Evolutionary conservation across 1,284 basidiomycete genomes (phyloP), one percentile per base, ranked within the genome.

Genomic region (Fomitopsis schrenkii): DNA sequence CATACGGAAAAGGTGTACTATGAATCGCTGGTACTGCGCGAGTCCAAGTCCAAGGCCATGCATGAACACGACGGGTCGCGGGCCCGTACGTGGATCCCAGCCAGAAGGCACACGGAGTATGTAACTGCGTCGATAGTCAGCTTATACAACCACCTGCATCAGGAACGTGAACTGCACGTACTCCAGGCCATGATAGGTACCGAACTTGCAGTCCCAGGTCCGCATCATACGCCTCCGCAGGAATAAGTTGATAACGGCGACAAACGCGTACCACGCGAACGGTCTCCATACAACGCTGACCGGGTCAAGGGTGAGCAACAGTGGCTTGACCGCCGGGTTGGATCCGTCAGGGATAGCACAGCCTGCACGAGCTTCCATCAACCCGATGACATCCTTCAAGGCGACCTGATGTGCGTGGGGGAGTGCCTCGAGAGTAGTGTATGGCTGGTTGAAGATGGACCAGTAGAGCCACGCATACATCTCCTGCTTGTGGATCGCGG

Each of bases 21-120:
- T 71, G 62, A 86, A 74, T 30, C 74, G 64, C 56, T 81, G 75
- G 70, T 92, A 92, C 71, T 93, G 88, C 14, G 84, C 74, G 12
- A 93, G 71, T 1, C 94, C 94, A 46, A 95, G 80, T 12, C 95
- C 94, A 0, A 97, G 83, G 2, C 95, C 95, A 69, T 97, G 94
- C 50, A 95, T 73, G 71, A 95, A 93, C 10, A 97, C 81, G 44
- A 96, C 76, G 0, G 95, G 95, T 57, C 85, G 82, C 44, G 81
- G 80, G 42, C 81, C 83, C 53, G 71, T 76, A 19, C 68, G 64
- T 3, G 83, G 74, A 59, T 86, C 79, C 90, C 92, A 94, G 9
- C 77, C 74, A 12, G 74, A 66, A 2, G 94, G 93, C 44, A 90
- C 77, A 58, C 89, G 85, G 35, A 94, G 73, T 36, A 94, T 78